Evolutionary conservation across 139 green algal genomes (phyloP).

Genomic region (Closterium sp.): DNA sequence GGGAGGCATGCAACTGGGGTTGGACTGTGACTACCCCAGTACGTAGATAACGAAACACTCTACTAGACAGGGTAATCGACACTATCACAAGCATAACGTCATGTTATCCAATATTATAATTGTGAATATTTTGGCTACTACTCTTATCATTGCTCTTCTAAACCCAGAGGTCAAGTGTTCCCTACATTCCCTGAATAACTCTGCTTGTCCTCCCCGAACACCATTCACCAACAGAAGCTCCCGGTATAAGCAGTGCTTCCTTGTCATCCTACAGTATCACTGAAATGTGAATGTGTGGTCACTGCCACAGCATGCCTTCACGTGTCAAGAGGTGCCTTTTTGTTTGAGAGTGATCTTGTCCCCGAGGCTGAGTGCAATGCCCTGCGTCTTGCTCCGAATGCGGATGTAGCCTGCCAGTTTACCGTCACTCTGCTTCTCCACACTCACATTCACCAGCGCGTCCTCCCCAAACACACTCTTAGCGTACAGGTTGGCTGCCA

Average conservation of each 20-base stretch:
- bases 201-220: neutral
- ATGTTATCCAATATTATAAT: neutral
- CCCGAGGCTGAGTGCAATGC: slow-evolving; percentile 88
- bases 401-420: slow-evolving; percentile 90
- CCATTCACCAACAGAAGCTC: neutral
- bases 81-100: too few species aligned
- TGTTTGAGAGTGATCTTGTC: slow-evolving; percentile 99
- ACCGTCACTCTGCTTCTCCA: slow-evolving; percentile 86
- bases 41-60: too few species aligned
- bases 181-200: neutral
- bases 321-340: slow-evolving; percentile 60
- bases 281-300: neutral
- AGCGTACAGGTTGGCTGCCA: slow-evolving; percentile 97
- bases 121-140: neutral
- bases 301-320: neutral
- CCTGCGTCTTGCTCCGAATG: slow-evolving; percentile 89
- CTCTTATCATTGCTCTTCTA: neutral
- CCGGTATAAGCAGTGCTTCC: neutral
- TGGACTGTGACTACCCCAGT: neutral
- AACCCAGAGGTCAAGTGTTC: neutral
- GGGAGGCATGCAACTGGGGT: neutral
- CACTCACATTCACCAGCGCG: slow-evolving; percentile 93
- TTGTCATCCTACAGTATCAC: neutral
- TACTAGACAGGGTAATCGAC: too few species aligned
- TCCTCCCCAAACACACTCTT: slow-evolving; percentile 98